A percentile compares a stretch with the other conserved stretches of the same genome.
These are phyloP conservation scores for Isabelozyma gotoi DNA, from an alignment of 805 yeast genomes.

Conservation along the genomic window DNA sequence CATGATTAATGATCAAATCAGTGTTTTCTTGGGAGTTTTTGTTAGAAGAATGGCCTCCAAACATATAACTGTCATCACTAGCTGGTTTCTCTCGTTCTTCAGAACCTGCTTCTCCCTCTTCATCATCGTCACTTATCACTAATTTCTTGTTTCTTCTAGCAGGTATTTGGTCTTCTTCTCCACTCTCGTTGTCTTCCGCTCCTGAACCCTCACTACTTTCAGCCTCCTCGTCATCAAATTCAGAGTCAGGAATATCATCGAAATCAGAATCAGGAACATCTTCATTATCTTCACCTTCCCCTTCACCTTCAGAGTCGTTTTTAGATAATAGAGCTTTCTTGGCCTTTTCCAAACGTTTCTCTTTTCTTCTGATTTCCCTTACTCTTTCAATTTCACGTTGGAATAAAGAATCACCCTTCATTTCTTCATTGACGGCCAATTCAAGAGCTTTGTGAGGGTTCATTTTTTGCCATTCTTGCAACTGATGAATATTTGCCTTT, in stretches of 20 bases:
- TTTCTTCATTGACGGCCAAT: slow-evolving; percentile 43
- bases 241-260: slow-evolving; percentile 10
- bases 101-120: slow-evolving; percentile 13
- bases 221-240: slow-evolving; percentile 15
- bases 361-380: slow-evolving; percentile 43
- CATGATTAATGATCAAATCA: background rate
- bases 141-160: slow-evolving; percentile 6
- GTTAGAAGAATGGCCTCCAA: slow-evolving; percentile 13
- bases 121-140: slow-evolving; percentile 10
- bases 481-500: slow-evolving; percentile 47
- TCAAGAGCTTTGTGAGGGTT: slow-evolving; percentile 20
- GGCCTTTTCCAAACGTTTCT: slow-evolving; percentile 38
- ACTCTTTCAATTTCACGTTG: slow-evolving; percentile 53
- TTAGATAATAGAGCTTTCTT: slow-evolving; percentile 27
- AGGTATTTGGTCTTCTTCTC: slow-evolving; percentile 15
- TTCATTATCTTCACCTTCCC: slow-evolving; percentile 14
- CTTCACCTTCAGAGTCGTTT: slow-evolving; percentile 12
- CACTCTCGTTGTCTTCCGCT: slow-evolving; percentile 10
- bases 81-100: slow-evolving; percentile 7
- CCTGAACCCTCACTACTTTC: slow-evolving; percentile 17
- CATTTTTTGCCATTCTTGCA: slow-evolving; percentile 12
- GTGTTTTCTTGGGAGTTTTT: slow-evolving; percentile 1
- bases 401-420: slow-evolving; percentile 43
- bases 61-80: slow-evolving; percentile 29
- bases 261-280: slow-evolving; percentile 11